Conservation (phyloP, 2,329 filamentous ascomycete species). For the Nemania sp. region DNA sequence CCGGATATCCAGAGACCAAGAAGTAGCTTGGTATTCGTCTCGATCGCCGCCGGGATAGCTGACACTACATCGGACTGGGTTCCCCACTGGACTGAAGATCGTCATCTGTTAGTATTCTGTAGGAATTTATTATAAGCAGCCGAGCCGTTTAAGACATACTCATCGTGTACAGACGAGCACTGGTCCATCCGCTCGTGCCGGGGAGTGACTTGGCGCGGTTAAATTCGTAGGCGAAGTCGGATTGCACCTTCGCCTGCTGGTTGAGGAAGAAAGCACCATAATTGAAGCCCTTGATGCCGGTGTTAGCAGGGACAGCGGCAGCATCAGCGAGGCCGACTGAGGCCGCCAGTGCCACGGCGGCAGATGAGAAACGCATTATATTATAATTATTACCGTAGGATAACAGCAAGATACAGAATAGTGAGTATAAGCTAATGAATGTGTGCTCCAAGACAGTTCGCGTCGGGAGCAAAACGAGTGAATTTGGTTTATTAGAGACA, state of each 20-base stretch:
- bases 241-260: conserved; percentile 37
- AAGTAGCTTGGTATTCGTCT: conserved; percentile 53
- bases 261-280: conserved; percentile 41
- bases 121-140: conserved; percentile 2
- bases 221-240: conserved; percentile 41
- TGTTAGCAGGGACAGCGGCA: conserved; percentile 21
- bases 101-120: no score
- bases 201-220: conserved; percentile 37
- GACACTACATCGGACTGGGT: conserved; percentile 59
- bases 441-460: neutral
- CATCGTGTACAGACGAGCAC: conserved; percentile 40
- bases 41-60: conserved; percentile 65
- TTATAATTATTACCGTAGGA: conserved; percentile 10
- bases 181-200: conserved; percentile 38
- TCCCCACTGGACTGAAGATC: conserved; percentile 38
- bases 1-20: conserved; percentile 56
- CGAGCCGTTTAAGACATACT: conserved; percentile 28
- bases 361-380: conserved; percentile 38
- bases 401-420: neutral
- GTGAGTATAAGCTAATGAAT: conserved; percentile 3
- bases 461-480: conserved; percentile 4
- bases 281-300: conserved; percentile 39
- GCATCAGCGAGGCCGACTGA: conserved; percentile 28
- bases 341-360: conserved; percentile 34
- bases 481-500: neutral